Conservation (phyloP, 2,329 filamentous ascomycete genomes). For the Onygena corvina region DNA sequence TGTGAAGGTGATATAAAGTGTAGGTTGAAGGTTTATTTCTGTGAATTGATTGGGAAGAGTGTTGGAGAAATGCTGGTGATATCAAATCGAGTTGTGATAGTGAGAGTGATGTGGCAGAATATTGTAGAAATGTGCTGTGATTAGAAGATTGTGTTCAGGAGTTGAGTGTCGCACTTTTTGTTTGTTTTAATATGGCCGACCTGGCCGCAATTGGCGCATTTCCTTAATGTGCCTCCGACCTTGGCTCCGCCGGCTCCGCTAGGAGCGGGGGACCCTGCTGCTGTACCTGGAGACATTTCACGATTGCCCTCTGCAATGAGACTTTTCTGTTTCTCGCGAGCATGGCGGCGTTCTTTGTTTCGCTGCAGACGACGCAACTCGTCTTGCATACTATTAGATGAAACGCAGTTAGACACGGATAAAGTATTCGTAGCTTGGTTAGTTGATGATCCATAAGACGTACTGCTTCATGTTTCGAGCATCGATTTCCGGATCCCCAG, state of each 20-base stretch:
- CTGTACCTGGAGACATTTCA: slow-evolving; percentile 35
- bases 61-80: neutral
- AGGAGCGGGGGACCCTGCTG: slow-evolving; percentile 32
- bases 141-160: too few species aligned
- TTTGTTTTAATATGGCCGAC: slow-evolving; percentile 98
- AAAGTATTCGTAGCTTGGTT: slow-evolving; percentile 2
- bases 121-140: too few species aligned
- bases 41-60: neutral
- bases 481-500: slow-evolving; percentile 56
- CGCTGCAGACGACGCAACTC: slow-evolving; percentile 77
- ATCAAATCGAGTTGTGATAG: too few species aligned
- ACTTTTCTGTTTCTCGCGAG: slow-evolving; percentile 80
- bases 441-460: slow-evolving; percentile 16
- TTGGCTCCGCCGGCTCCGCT: slow-evolving; percentile 41
- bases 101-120: too few species aligned
- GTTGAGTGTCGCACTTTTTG: slow-evolving; percentile 58
- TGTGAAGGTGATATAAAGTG: neutral
- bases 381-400: slow-evolving; percentile 45
- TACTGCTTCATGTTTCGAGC: slow-evolving; percentile 49
- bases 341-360: slow-evolving; percentile 80
- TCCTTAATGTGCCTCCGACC: slow-evolving; percentile 51
- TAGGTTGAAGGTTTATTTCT: neutral
- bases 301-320: slow-evolving; percentile 29
- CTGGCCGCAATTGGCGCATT: slow-evolving; percentile 95
- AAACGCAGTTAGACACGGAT: slow-evolving; percentile 7